phyloP scores from a whole-genome alignment of 352 stramenopile genomes.

The Aphanomyces cochlioides region DNA sequence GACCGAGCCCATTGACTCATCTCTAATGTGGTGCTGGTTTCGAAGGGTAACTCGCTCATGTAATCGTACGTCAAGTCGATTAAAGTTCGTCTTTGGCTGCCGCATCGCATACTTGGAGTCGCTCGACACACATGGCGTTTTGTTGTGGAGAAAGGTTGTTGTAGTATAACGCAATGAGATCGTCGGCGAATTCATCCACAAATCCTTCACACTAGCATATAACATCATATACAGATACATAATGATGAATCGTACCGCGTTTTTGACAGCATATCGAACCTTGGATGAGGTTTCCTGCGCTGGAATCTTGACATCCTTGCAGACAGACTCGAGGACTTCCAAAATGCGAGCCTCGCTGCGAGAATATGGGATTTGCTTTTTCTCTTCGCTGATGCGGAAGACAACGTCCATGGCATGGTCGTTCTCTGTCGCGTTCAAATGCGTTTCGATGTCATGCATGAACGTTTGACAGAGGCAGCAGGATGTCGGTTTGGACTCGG shows the following conservation, averaged over 20 bases:
- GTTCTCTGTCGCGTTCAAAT: conserved; percentile 77
- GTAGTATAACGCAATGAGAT: conserved; percentile 72
- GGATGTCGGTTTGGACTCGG: conserved; percentile 43
- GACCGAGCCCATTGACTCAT: too few species aligned
- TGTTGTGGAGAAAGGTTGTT: conserved; percentile 67
- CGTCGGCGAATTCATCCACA: conserved; percentile 71
- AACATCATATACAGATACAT: background rate
- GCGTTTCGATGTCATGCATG: conserved; percentile 73
- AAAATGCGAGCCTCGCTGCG: conserved; percentile 79
- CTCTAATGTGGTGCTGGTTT: too few species aligned
- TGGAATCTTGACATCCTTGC: conserved; percentile 45
- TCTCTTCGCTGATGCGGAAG: conserved; percentile 83
- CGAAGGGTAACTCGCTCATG: too few species aligned
- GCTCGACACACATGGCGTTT: conserved; percentile 49
- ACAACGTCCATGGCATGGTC: conserved; percentile 82
- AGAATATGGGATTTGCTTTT: conserved; percentile 81
- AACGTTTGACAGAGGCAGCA: conserved; percentile 85
- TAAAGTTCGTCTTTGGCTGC: conserved; percentile 47
- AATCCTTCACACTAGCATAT: conserved; percentile 63
- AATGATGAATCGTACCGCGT: conserved; percentile 41
- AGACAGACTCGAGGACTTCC: conserved; percentile 77
- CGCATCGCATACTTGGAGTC: conserved; percentile 45
- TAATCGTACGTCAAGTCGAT: background rate
- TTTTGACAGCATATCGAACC: conserved; percentile 52
- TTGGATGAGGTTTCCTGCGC: conserved; percentile 44